Evolutionary conservation across 768 basidiomycete genomes (phyloP), one percentile per base, ranked within the genome.

Genomic region (Pulveroboletus sp.): DNA sequence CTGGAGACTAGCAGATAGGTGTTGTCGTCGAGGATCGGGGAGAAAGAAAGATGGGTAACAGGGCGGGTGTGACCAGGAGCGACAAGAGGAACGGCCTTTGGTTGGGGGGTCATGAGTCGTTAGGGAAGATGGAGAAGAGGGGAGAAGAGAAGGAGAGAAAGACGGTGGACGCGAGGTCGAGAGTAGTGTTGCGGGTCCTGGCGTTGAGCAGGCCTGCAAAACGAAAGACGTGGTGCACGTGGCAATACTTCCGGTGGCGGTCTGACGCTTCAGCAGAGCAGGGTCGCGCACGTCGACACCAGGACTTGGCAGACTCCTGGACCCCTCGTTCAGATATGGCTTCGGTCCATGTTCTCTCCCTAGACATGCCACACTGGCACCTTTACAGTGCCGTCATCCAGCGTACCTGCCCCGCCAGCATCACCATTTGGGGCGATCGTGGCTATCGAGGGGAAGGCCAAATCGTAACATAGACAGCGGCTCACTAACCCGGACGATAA

Each of bases 41-140:
- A 94, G 74, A 96, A 97, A 48, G 92, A 91, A 55, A 98, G 84
- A 67, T 96, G 91, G 30, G 90, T 92, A 60, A 98, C 90, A 52
- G 88, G 88, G 64, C 88, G 79, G 32, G 88, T 90, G 66, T 90
- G 88, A 52, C 88, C 88, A 60, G 88, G 85, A 42, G 88, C 88
- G 66, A 90, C 88, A 57, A 90, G 84, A 47, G 88, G 86, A 43
- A 83, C 80, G 47, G 83, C 76, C 71, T 84, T 89, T 57, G 76
- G 70, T n/a, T 74, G 77, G 49, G 71, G 58, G 66, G 79, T 81
- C 82, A 84, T 84, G 73, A 75, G 68, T 74, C 72, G 66, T 69
- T n/a, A 51, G 43, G 32, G 57, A 6, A 53, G n/a, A 41, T 26
- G 26, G 11, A 51, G 21, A 18, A 39, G 21, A 32, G 5, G 14